Evolutionary conservation across 2,329 filamentous ascomycete species (phyloP).

Genomic region (Paecilomyces formosus): DNA sequence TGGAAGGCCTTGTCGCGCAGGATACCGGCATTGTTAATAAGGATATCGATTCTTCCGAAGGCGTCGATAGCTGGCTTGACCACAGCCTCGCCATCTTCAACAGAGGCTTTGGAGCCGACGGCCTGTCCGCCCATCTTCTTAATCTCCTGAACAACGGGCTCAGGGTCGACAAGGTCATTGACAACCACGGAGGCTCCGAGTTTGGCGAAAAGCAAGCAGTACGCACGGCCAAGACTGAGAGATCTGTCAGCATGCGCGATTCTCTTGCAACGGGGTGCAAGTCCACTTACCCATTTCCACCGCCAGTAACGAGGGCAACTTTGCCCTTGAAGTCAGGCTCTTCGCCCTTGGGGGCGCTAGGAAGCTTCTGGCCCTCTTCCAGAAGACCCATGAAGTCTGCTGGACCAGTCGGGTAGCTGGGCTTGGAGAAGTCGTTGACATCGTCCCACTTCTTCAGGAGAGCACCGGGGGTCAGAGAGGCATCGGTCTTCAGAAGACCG

Average conservation of each 20-base stretch:
- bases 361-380: conserved; percentile 73
- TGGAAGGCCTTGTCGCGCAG: conserved; percentile 94
- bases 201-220: conserved; percentile 80
- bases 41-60: conserved; percentile 86
- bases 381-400: conserved; percentile 83
- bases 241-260: conserved; percentile 15
- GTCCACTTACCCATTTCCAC: conserved; percentile 61
- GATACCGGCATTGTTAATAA: conserved; percentile 98
- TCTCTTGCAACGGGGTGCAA: background rate
- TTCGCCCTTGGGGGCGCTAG: conserved; percentile 63
- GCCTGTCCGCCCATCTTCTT: conserved; percentile 82
- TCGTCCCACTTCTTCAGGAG: conserved; percentile 84
- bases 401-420: conserved; percentile 74
- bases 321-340: conserved; percentile 75
- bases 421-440: conserved; percentile 75
- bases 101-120: conserved; percentile 85
- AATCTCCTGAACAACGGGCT: conserved; percentile 86
- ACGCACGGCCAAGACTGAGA: conserved; percentile 74
- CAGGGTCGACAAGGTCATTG: conserved; percentile 91
- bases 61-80: conserved; percentile 90
- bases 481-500: conserved; percentile 81
- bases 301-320: conserved; percentile 81
- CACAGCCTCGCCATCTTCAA: conserved; percentile 83
- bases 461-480: conserved; percentile 78
- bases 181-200: conserved; percentile 80